Base-by-base conservation (phyloP, 2,329 filamentous ascomycete species). In the Pseudofabraea citricarpa region DNA sequence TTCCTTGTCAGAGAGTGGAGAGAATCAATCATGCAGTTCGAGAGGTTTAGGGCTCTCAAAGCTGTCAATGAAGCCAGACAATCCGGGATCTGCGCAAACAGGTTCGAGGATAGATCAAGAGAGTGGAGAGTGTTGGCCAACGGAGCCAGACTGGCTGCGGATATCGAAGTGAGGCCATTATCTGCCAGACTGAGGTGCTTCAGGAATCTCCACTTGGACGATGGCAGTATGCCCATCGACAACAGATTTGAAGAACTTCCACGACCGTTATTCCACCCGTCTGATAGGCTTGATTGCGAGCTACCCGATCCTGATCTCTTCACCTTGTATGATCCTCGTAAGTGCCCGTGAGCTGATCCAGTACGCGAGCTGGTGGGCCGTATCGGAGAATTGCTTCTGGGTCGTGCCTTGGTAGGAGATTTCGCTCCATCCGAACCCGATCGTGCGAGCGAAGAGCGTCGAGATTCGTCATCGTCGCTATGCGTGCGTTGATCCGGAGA, bases 1-100 rank as follows among this genome's bases (percentile, higher is more conserved):
- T 85, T 93, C 50, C 86, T 82, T 2, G 83, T 83, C 32, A 98
- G 72, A 2, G 91, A 95, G 57, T 94, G 87, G 44, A 98, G 73
- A 13, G 90, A 93, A 55, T 91, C 87, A 50, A 98, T 97, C 90
- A 97, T 96, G 73, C 91, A 97, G 58, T 95, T 87, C 4, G 91
- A 95, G 20, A 98, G 74, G 58, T 98, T 97, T 42, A 98, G 71
- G 19, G 93, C 90, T 51, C 90, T 83, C n/a, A 98, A 76, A 21
- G 89, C 85, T 16, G 89, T 90, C 45, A 98, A 72, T 8, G 81
- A 87, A 10, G 90, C 85, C 45, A 98, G 70, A 56, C 87, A 93
- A 63, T 97, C 93, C 1, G 93, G 93, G 42, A 97, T 85, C 63
- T 96, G 87, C n/a, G 81, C 83, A 64, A 98, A 95, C 23, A 95